Evolutionary conservation across 1,139 yeast species (phyloP), one percentile per base, ranked within the genome.

Genomic region (Debaryomyces robertsiae): DNA sequence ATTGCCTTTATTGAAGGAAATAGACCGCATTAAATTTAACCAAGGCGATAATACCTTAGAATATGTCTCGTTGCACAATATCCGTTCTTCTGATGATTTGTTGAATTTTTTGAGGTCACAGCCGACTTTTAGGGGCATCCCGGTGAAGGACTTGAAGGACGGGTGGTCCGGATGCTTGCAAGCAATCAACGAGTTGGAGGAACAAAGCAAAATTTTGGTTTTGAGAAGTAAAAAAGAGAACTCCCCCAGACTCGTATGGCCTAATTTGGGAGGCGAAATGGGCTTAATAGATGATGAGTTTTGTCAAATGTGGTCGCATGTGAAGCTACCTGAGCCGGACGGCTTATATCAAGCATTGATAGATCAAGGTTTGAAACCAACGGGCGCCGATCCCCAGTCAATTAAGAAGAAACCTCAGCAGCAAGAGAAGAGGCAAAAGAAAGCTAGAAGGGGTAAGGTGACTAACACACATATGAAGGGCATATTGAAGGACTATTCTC

Each of bases 391-490:
- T 60, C 98, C 98, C n/a, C 88, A 88, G 32, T 79, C 88, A 27
- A 67, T 87, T 43, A 84, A 84, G 61, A 82, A 81, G 58, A 81
- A 79, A 49, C 79, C 78, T 9, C 85, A 79, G 50, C 72, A 68
- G 44, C 73, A 68, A 46, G 81, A 77, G 47, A 80, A 86, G 59
- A 91, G 90, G 64, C 94, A 89, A 64, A 89, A 90, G 76, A 89
- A 89, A 63, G 86, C 95, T 39, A 82, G 97, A 64, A 79, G 91
- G 58, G 95, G 96, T 33, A 93, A 90, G 73, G 82, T 93, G 57
- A 93, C 99, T 10, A 93, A 93, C 61, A 84, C 95, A 3, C 99
- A 93, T 64, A 85, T 93, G 95, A 84, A 88, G 61, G 98, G 97
- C 45, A 84, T 93, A 29, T 80, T 93, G 61, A 90, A 88, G 65